phyloP scores from a whole-genome alignment of 441 rosid species.

The Manihot esculenta region DNA sequence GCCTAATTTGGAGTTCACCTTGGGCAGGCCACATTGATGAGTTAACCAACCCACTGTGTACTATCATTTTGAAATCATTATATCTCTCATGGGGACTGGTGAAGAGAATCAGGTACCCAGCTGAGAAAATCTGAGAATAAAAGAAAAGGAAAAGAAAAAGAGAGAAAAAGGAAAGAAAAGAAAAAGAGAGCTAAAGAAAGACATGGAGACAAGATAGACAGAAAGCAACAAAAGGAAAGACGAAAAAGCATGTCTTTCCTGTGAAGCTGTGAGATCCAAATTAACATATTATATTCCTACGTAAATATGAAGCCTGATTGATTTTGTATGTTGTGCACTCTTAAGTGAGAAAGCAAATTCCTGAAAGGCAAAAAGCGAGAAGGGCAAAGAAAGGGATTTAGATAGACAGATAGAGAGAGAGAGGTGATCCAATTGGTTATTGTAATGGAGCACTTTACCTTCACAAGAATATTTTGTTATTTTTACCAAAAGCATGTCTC shows the following conservation, averaged over 20 bases:
- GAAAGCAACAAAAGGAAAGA: conserved; percentile 58
- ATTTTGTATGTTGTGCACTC: conserved; percentile 34
- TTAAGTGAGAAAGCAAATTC: background rate
- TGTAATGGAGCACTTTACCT: conserved; percentile 40
- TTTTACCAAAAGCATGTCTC: conserved; percentile 20
- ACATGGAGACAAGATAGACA: conserved; percentile 79
- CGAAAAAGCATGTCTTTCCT: conserved; percentile 36
- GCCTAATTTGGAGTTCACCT: conserved; percentile 91
- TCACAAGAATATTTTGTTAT: conserved; percentile 21
- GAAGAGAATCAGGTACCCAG: conserved; percentile 51
- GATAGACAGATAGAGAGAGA: conserved; percentile 26
- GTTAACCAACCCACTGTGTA: conserved; percentile 10
- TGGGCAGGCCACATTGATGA: conserved; percentile 71
- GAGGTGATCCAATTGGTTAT: conserved; percentile 47
- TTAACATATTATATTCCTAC: conserved; percentile 45
- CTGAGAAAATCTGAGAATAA: conserved; percentile 32
- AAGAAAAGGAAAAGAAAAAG: conserved; percentile 9
- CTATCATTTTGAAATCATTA: conserved; percentile 50
- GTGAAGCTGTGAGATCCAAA: conserved; percentile 44
- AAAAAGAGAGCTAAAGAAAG: conserved; percentile 51
- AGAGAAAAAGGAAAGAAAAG: conserved; percentile 29
- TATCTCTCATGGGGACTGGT: conserved; percentile 28
- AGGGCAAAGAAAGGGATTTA: conserved; percentile 4
- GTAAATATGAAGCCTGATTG: conserved; percentile 58
- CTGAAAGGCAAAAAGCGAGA: conserved; percentile 13